A percentile compares a stretch with the other conserved stretches of the same genome.
phyloP scores from a whole-genome alignment of 2,329 filamentous ascomycete genomes.

The Sphaerulina vaccinii region DNA sequence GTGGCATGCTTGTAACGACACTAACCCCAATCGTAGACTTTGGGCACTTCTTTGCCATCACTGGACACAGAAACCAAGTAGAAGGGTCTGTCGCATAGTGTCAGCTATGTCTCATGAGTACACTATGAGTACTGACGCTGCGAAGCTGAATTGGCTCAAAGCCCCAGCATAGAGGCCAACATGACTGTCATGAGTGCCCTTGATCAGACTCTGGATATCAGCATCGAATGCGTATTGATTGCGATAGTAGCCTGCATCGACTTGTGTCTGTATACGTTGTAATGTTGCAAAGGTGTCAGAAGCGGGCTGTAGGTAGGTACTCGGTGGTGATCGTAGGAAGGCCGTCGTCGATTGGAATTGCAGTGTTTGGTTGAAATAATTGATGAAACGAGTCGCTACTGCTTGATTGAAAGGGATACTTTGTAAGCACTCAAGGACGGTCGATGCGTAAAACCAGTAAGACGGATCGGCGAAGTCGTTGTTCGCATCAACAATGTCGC shows the following conservation, averaged over 20 bases:
- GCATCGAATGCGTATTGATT: conserved; percentile 43
- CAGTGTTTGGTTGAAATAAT: conserved; percentile 44
- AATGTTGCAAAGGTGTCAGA: conserved; percentile 39
- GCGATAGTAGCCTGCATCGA: conserved; percentile 33
- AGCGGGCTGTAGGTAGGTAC: conserved; percentile 38
- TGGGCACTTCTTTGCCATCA: conserved; percentile 29
- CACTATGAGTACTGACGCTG: too few species aligned
- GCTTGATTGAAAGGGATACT: conserved; percentile 45
- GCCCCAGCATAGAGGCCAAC: conserved; percentile 35
- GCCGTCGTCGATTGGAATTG: conserved; percentile 42
- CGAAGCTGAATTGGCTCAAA: conserved; percentile 16
- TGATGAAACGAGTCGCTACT: conserved; percentile 41
- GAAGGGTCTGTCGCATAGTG: too few species aligned
- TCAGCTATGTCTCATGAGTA: too few species aligned
- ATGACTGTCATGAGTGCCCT: conserved; percentile 41
- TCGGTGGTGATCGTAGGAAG: conserved; percentile 39
- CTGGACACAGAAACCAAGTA: conserved; percentile 35
- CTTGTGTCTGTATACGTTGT: conserved; percentile 32
- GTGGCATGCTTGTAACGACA: too few species aligned
- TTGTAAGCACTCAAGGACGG: conserved; percentile 42
- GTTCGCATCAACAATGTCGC: too few species aligned
- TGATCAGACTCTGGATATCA: conserved; percentile 37
- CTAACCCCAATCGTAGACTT: conserved; percentile 1
- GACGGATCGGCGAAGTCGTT: too few species aligned
- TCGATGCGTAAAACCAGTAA: conserved; percentile 19